A percentile compares a stretch with the other conserved stretches of the same genome.
Conservation (phyloP, 169 alveolate genomes). For the Cryptosporidium baileyi region DNA sequence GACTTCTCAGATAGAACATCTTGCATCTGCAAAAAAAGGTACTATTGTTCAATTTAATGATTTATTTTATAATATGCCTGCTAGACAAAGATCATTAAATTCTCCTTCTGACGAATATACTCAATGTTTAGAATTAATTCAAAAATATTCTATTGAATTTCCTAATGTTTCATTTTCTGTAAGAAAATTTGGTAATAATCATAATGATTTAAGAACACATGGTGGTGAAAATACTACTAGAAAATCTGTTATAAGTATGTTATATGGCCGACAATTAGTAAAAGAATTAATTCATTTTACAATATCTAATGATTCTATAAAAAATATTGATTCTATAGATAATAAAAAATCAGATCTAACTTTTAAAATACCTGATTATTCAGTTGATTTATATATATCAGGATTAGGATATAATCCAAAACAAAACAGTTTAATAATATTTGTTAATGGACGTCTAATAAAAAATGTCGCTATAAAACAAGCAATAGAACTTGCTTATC, state of each 20-base stretch:
- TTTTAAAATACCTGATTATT: conserved; percentile 21
- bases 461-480: conserved; percentile 82
- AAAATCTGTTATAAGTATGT: background rate
- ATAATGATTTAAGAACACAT: conserved; percentile 79
- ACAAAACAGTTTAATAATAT: conserved; percentile 85
- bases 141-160: conserved; percentile 90
- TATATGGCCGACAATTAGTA: conserved; percentile 41
- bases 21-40: conserved; percentile 79
- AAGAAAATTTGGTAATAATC: conserved; percentile 77
- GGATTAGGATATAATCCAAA: conserved; percentile 81
- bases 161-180: conserved; percentile 86
- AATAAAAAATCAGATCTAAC: background rate
- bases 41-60: conserved; percentile 84
- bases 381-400: conserved; percentile 71
- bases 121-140: conserved; percentile 88
- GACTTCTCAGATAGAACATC: conserved; percentile 62
- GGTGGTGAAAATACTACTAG: conserved; percentile 33
- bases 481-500: conserved; percentile 79
- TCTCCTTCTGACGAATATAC: conserved; percentile 82
- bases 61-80: conserved; percentile 84
- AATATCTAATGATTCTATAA: conserved; percentile 6
- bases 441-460: conserved; percentile 95
- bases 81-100: conserved; percentile 76
- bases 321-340: background rate
- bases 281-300: conserved; percentile 39